Base-by-base conservation (phyloP, 2,329 filamentous ascomycete species). In the Aspergillus sp. region DNA sequence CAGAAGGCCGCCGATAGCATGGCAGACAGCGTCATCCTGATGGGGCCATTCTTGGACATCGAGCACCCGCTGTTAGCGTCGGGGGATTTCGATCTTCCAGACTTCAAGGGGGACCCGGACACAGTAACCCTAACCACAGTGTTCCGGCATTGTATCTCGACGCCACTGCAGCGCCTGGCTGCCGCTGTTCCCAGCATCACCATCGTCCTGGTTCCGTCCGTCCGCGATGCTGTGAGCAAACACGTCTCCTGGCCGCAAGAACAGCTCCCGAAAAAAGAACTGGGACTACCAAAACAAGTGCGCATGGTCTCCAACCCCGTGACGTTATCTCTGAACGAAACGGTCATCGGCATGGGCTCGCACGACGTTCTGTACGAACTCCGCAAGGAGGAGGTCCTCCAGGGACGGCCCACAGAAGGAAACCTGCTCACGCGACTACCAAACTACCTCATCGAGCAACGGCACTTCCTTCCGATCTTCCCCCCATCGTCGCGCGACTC, bases 381-480 rank as follows among this genome's bases (percentile, higher is more conserved):
- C 55, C 84, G 88, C n/a, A 81, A 84, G 26, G 89, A 94, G 68
- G 92, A 96, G 74, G 81, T 89, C 1, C 76, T 80, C 6, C 83
- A 84, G 20, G 84, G 84, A 1, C 82, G 80, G 52, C 82, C 84
- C 0, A 73, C 74, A 9, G 83, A 87, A 55, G 74, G 82, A 0
- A 87, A 90, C 65, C 68, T 90, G 26, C 81, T 94, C 69, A 86
- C 87, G 16, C 80, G 94, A n/a, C 77, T 93, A 51, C 86, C 90
- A 6, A 84, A 87, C 20, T 89, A 95, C 66, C 75, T 99, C 18
- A 85, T 99, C 58, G 90, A 96, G 76, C 95, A 98, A 77, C 82
- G 93, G 6, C 92, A 95, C 71, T 98, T 93, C 75, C 92, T 92
- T 69, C 95, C 95, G 0, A 78, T 98, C 0, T 97, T 93, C 71